Evolutionary conservation across 139 green algal species (phyloP).

Genomic region (Marvania coccoides): DNA sequence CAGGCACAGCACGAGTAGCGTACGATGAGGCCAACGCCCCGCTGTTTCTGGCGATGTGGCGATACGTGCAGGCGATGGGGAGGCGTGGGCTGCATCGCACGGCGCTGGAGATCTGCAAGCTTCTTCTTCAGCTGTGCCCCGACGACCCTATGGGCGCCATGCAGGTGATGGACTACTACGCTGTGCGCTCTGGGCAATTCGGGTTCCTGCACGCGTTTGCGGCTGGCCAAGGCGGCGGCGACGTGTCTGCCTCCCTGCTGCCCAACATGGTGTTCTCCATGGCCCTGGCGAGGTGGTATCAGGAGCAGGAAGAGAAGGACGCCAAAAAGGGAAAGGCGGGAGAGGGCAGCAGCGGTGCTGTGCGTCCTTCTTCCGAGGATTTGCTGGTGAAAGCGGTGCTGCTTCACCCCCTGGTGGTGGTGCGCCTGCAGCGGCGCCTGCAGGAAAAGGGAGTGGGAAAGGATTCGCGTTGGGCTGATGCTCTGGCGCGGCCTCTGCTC

Average conservation of each 20-base stretch:
- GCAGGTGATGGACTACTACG: slow-evolving; percentile 81
- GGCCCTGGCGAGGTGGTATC: slow-evolving; percentile 48
- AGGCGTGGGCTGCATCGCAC: slow-evolving; percentile 69
- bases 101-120: slow-evolving; percentile 83
- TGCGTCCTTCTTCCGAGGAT: slow-evolving; percentile 6
- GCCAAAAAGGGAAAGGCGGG: background rate
- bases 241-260: slow-evolving; percentile 50
- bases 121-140: slow-evolving; percentile 77
- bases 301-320: slow-evolving; percentile 15
- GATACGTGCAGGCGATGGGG: slow-evolving; percentile 62
- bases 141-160: slow-evolving; percentile 74
- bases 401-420: slow-evolving; percentile 68
- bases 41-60: slow-evolving; percentile 82
- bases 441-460: slow-evolving; percentile 50
- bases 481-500: slow-evolving; percentile 53
- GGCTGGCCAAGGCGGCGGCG: slow-evolving; percentile 25
- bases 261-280: slow-evolving; percentile 75
- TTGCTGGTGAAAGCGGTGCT: slow-evolving; percentile 57
- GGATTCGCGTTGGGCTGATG: slow-evolving; percentile 37
- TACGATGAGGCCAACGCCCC: slow-evolving; percentile 59
- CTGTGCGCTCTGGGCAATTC: slow-evolving; percentile 57
- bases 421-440: slow-evolving; percentile 43
- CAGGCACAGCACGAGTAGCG: slow-evolving; percentile 41
- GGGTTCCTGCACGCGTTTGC: slow-evolving; percentile 19
- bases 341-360: background rate